phyloP scores from a whole-genome alignment of 768 basidiomycete species.

The Boletus reticuloceps region DNA sequence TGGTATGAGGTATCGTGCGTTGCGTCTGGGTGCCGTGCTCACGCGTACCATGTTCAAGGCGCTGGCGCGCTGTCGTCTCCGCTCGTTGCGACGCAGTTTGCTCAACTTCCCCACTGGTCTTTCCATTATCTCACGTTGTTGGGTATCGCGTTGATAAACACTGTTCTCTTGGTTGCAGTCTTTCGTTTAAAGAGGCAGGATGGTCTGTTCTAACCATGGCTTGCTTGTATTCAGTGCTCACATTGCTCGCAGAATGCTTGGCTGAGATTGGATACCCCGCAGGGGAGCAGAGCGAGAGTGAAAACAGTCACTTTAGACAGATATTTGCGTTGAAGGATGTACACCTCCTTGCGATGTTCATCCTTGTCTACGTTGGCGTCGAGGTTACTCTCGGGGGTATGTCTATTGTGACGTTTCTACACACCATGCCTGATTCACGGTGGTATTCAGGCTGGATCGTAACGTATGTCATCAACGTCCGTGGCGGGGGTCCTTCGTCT shows the following conservation, averaged over 20 bases:
- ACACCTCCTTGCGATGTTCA: constrained; percentile 61
- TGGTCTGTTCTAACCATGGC: constrained; percentile 39
- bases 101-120: constrained; percentile 64
- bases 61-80: constrained; percentile 67
- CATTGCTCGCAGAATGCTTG: constrained; percentile 45
- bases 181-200: constrained; percentile 74
- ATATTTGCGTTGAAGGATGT: constrained; percentile 53
- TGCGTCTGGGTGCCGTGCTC: constrained; percentile 2
- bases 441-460: constrained; percentile 61
- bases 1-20: constrained; percentile 27
- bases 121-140: constrained; percentile 75
- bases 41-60: constrained; percentile 37
- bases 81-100: constrained; percentile 79
- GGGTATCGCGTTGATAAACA: constrained; percentile 60
- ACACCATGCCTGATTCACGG: not conserved
- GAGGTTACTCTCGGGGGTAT: constrained; percentile 52
- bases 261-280: constrained; percentile 48
- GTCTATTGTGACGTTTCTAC: not conserved
- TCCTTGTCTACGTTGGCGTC: constrained; percentile 66
- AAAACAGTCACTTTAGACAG: constrained; percentile 42
- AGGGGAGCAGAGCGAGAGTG: constrained; percentile 35
- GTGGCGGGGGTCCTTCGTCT: constrained; percentile 45
- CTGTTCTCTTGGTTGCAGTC: constrained; percentile 46
- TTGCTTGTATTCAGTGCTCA: not conserved
- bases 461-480: constrained; percentile 48